phyloP scores from a whole-genome alignment of 352 stramenopile genomes.

The Phytophthora palmivora region DNA sequence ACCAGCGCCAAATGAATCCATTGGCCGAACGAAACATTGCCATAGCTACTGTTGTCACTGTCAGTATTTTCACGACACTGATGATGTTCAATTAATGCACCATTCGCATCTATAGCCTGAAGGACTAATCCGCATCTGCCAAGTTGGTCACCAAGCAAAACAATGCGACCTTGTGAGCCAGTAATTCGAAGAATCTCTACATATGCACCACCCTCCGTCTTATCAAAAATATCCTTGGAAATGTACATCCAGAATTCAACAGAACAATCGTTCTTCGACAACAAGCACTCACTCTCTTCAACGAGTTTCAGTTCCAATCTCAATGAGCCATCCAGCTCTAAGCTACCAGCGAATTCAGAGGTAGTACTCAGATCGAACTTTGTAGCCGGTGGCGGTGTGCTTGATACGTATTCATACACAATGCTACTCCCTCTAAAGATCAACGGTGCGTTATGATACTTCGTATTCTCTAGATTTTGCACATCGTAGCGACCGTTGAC shows the following conservation, averaged over 20 bases:
- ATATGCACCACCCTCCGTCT: background rate
- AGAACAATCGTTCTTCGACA: conserved; percentile 49
- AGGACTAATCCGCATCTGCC: conserved; percentile 21
- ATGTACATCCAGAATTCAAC: conserved; percentile 59
- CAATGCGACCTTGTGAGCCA: conserved; percentile 6
- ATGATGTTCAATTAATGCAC: conserved; percentile 8
- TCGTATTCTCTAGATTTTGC: conserved; percentile 31
- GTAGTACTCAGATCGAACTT: conserved; percentile 22
- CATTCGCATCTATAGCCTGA: conserved; percentile 15
- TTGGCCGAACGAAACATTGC: conserved; percentile 25
- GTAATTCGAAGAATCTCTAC: conserved; percentile 42
- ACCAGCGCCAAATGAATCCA: conserved; percentile 71
- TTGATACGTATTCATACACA: conserved; percentile 47
- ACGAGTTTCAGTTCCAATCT: conserved; percentile 29
- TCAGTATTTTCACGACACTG: conserved; percentile 1
- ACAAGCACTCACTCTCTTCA: conserved; percentile 21
- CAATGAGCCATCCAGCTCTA: conserved; percentile 47
- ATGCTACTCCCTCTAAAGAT: conserved; percentile 54
- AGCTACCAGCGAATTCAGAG: conserved; percentile 24
- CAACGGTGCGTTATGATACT: conserved; percentile 39
- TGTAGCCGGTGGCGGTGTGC: conserved; percentile 4
- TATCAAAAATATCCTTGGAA: conserved; percentile 13
- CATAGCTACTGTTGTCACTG: conserved; percentile 1
- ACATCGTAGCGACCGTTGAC: conserved; percentile 71
- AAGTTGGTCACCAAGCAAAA: conserved; percentile 25